Conservation (phyloP, 1,284 basidiomycete genomes). For the Puccinia hordei region DNA sequence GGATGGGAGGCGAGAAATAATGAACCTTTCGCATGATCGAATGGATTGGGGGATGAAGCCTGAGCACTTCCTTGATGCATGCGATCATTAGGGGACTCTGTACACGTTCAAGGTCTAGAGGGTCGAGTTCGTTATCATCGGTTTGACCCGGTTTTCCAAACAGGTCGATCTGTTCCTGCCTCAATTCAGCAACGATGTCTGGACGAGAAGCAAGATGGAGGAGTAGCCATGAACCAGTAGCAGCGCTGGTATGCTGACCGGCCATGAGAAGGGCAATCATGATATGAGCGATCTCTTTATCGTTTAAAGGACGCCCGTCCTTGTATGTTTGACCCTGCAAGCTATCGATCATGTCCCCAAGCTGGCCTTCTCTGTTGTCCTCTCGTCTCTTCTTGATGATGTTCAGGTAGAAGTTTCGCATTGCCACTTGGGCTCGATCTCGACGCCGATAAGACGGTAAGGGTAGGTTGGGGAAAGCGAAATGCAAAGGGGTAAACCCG, state of each 20-base stretch:
- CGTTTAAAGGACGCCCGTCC: slow-evolving; percentile 74
- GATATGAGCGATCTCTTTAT: slow-evolving; percentile 94
- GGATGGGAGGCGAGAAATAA: not conserved
- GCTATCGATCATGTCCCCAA: slow-evolving; percentile 90
- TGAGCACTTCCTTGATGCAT: slow-evolving; percentile 65
- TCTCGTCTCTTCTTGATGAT: slow-evolving; percentile 79
- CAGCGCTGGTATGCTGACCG: slow-evolving; percentile 97
- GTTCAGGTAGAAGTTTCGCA: slow-evolving; percentile 88
- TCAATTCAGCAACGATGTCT: slow-evolving; percentile 76
- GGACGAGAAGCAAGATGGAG: slow-evolving; percentile 81
- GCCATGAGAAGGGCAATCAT: slow-evolving; percentile 67
- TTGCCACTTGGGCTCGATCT: slow-evolving; percentile 86
- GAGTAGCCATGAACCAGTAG: slow-evolving; percentile 87
- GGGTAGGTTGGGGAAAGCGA: slow-evolving; percentile 91
- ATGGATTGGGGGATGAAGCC: slow-evolving; percentile 83
- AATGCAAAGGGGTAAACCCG: slow-evolving; percentile 65
- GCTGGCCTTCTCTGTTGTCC: slow-evolving; percentile 62
- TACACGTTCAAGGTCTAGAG: slow-evolving; percentile 83
- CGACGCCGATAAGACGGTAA: slow-evolving; percentile 83
- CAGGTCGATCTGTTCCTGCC: slow-evolving; percentile 81
- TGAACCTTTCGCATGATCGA: slow-evolving; percentile 64
- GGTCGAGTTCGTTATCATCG: slow-evolving; percentile 67
- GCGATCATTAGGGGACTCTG: slow-evolving; percentile 78
- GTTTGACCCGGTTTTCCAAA: slow-evolving; percentile 72
- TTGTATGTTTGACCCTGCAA: slow-evolving; percentile 84